These are phyloP conservation scores for Chrysochromulina tobinii DNA, from an alignment of 78 protist species.

Conservation along the genomic window DNA sequence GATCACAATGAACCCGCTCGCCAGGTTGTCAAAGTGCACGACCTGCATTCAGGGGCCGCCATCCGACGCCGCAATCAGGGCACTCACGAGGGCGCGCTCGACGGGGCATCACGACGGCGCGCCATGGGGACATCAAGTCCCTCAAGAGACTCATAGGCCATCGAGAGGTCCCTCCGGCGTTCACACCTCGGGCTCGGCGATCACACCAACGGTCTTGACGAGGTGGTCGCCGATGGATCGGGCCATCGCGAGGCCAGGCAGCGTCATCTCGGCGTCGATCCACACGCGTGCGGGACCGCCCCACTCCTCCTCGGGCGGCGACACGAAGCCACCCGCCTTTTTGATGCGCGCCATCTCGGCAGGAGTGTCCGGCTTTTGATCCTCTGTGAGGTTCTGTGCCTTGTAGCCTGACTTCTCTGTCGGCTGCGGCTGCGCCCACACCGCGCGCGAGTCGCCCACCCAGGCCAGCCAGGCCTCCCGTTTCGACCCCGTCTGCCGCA, in stretches of 20 bases:
- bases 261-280: slow-evolving; percentile 20
- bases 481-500: neutral
- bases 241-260: slow-evolving; percentile 39
- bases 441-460: slow-evolving; percentile 27
- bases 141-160: no score
- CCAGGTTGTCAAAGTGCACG: neutral
- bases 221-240: slow-evolving; percentile 35
- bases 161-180: no score
- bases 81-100: no score
- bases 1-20: neutral
- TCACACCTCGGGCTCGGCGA: slow-evolving; percentile 27
- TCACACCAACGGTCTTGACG: neutral
- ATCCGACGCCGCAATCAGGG: no score
- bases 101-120: no score
- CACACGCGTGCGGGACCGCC: slow-evolving; percentile 26
- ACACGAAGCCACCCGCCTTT: slow-evolving; percentile 3
- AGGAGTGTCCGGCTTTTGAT: slow-evolving; percentile 35
- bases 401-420: neutral
- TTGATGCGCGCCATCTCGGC: slow-evolving; percentile 20
- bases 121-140: no score
- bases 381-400: neutral
- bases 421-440: neutral
- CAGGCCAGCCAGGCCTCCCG: neutral
- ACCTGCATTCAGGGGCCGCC: no score
- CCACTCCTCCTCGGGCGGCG: slow-evolving; percentile 31